phyloP scores from a whole-genome alignment of 1,139 yeast genomes.

The Magnusiomyces ingens region DNA sequence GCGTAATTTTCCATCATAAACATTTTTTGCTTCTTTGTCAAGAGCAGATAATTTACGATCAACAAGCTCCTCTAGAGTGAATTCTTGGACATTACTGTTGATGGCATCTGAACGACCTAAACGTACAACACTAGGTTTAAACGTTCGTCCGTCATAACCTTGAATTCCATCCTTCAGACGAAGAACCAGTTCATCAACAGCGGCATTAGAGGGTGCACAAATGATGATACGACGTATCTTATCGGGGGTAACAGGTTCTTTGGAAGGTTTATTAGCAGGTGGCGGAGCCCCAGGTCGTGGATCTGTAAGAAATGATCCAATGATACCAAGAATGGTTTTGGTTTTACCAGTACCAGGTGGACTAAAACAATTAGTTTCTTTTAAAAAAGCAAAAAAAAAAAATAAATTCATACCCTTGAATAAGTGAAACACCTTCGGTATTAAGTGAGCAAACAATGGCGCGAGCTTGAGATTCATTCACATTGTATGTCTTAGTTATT shows the following conservation, averaged over 20 bases:
- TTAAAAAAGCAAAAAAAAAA: slow-evolving; percentile 1
- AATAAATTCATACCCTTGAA: slow-evolving; percentile 55
- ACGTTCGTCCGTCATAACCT: slow-evolving; percentile 46
- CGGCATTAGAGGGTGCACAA: slow-evolving; percentile 99
- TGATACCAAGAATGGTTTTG: slow-evolving; percentile 86
- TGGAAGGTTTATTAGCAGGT: slow-evolving; percentile 29
- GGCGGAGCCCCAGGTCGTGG: slow-evolving; percentile 24
- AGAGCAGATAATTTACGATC: slow-evolving; percentile 54
- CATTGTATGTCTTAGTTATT: slow-evolving; percentile 42
- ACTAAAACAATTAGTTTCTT: slow-evolving; percentile 16
- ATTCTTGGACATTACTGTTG: slow-evolving; percentile 71
- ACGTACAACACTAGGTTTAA: slow-evolving; percentile 72
- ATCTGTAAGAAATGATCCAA: slow-evolving; percentile 64
- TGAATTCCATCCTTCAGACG: slow-evolving; percentile 72
- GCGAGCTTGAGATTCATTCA: slow-evolving; percentile 82
- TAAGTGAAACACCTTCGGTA: slow-evolving; percentile 72
- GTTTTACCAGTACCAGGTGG: slow-evolving; percentile 99
- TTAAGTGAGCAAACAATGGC: slow-evolving; percentile 73
- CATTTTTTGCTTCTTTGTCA: slow-evolving; percentile 32
- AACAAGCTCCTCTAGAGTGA: slow-evolving; percentile 82
- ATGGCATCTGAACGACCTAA: slow-evolving; percentile 88
- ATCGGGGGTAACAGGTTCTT: slow-evolving; percentile 29
- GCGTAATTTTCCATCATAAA: slow-evolving; percentile 44
- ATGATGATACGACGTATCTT: slow-evolving; percentile 55
- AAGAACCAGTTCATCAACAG: slow-evolving; percentile 92